A percentile compares a stretch with the other conserved stretches of the same genome.
Evolutionary conservation across 1,139 yeast species (phyloP).

Genomic region (Fermentozyma sake): DNA sequence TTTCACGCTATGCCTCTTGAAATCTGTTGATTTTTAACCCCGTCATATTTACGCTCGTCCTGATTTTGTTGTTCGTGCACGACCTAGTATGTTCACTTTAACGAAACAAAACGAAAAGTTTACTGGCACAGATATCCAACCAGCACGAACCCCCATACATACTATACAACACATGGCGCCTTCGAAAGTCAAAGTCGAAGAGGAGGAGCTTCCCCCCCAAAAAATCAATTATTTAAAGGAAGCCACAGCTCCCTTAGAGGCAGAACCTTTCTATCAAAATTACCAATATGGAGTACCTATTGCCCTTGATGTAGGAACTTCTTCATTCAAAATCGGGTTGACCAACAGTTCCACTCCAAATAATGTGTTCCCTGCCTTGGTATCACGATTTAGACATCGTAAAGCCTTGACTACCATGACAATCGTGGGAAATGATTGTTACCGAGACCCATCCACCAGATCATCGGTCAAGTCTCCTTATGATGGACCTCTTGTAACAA

Average conservation of each 20-base stretch:
- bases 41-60: too few relatives aligned
- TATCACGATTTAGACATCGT: constrained; percentile 77
- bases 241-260: constrained; percentile 25
- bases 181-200: constrained; percentile 17
- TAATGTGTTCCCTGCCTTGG: constrained; percentile 62
- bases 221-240: constrained; percentile 49
- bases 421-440: constrained; percentile 79
- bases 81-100: too few relatives aligned
- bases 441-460: constrained; percentile 63
- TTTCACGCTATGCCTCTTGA: too few relatives aligned
- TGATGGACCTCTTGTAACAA: constrained; percentile 81
- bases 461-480: constrained; percentile 74
- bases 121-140: too few relatives aligned
- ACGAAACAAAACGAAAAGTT: too few relatives aligned
- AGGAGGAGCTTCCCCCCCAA: constrained; percentile 43
- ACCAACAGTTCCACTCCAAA: constrained; percentile 51
- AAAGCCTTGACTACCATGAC: constrained; percentile 61
- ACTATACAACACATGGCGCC: constrained; percentile 8
- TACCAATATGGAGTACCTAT: constrained; percentile 64
- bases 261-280: constrained; percentile 50
- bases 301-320: constrained; percentile 77
- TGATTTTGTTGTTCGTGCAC: too few relatives aligned
- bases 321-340: constrained; percentile 68
- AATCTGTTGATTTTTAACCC: too few relatives aligned
- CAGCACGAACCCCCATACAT: too few relatives aligned